Evolutionary conservation across 164 flowering plant genomes (phyloP), one percentile per base, ranked within the genome.

Genomic region (Aristolochia californica): DNA sequence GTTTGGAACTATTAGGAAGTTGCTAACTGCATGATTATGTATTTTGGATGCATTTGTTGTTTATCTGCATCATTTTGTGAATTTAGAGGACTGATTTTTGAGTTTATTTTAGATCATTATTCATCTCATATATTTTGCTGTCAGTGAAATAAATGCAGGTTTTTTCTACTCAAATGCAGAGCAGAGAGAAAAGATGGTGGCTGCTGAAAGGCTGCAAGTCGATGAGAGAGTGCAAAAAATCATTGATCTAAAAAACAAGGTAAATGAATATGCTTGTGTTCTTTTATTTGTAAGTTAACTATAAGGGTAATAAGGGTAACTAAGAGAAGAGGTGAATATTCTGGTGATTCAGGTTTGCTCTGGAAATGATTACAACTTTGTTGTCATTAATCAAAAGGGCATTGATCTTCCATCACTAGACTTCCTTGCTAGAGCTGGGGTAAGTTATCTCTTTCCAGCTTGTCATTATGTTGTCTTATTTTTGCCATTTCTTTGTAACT

Each of bases 101-200:
- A 34, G 40, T 34, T 34, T 34, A 34, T 4, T 34, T 34, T 34
- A 8, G 40, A 34, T 12, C 10, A 0, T 4, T 4, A 3, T 34
- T 34, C 40, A 34, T 34, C 40, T 34, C 40, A 34, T 7, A 34
- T 34, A 34, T 34, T 9, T 34, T 34, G 55, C 55, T 53, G 15
- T 25, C 93, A 94, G 99, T 82, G 97, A 94, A 77, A 63, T 94
- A 70, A 94, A 94, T 88, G 93, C 99, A 72, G 99, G 99, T 0
- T 94, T 94, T 68, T 94, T 94, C 80, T 90, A 90, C 87, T 90
- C 99, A 43, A 90, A 78, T 68, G 97, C 99, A 14, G 96, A 87
- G 63, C 97, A 94, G 72, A 85, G 99, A 67, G 99, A 94, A 62
- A 96, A 91, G 45, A 94, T 94, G 99, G 89, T 94, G 69, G 79